Conservation (phyloP, 176 grass and related monocot genomes). For the Oropetium thomaeum region DNA sequence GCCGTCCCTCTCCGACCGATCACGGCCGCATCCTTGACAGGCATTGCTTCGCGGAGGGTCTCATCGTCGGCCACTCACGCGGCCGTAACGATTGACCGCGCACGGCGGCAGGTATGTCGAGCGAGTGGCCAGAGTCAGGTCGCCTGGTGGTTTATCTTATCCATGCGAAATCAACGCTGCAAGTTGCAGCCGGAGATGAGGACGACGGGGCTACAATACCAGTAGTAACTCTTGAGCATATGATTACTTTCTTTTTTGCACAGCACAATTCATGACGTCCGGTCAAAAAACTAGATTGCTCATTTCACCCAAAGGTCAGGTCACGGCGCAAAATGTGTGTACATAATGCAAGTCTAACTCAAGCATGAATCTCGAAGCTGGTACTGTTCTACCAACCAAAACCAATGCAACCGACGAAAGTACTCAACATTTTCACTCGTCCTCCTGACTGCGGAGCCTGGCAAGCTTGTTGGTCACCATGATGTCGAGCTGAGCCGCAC, state of each 20-base stretch:
- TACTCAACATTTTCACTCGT: constrained; percentile 52
- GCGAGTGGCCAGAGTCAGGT: neutral
- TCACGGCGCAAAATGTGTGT: neutral
- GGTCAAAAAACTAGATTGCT: constrained; percentile 24
- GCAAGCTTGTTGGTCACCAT: constrained; percentile 67
- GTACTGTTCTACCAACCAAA: neutral
- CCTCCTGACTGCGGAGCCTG: constrained; percentile 84
- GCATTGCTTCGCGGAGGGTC: neutral
- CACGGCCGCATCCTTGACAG: constrained; percentile 24
- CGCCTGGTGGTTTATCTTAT: neutral
- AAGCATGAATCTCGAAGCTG: neutral
- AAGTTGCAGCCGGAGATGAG: neutral
- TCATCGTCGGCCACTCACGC: neutral
- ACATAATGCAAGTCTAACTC: neutral
- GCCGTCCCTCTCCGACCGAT: constrained; percentile 3
- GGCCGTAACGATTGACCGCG: neutral
- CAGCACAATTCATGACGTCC: neutral
- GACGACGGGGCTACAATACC: too few relatives aligned
- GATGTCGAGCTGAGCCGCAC: constrained; percentile 70
- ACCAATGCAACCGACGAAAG: neutral
- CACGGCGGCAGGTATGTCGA: neutral
- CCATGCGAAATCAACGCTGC: constrained; percentile 7
- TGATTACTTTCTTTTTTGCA: neutral
- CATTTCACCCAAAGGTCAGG: neutral
- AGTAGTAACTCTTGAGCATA: neutral